phyloP scores from a whole-genome alignment of 2,329 filamentous ascomycete species.

The Xylaria sp. region DNA sequence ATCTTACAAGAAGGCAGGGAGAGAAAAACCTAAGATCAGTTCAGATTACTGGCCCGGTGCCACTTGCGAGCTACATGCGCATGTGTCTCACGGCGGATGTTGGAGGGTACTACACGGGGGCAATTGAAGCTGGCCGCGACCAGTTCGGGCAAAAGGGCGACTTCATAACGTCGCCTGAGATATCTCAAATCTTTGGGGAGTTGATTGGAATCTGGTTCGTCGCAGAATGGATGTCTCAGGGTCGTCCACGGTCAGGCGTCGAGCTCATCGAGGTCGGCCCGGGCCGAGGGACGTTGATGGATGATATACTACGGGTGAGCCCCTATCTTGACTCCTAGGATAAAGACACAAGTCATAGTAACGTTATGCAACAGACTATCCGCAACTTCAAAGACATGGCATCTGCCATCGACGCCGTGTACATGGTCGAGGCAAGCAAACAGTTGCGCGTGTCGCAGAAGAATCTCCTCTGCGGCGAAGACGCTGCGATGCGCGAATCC shows the following conservation, averaged over 20 bases:
- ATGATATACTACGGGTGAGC: conserved; percentile 88
- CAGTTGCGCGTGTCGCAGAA: conserved; percentile 82
- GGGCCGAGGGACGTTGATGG: conserved; percentile 94
- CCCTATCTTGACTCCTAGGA: neutral
- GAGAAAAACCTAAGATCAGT: conserved; percentile 37
- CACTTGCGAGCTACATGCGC: conserved; percentile 95
- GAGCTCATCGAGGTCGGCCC: conserved; percentile 95
- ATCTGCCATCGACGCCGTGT: conserved; percentile 83
- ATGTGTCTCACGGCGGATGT: conserved; percentile 94
- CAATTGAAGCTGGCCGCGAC: conserved; percentile 74
- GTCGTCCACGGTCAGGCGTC: conserved; percentile 75
- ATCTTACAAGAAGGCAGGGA: neutral
- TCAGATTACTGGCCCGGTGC: conserved; percentile 83
- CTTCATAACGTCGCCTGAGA: conserved; percentile 97
- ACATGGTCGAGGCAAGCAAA: conserved; percentile 92
- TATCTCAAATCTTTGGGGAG: conserved; percentile 96
- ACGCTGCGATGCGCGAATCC: conserved; percentile 73
- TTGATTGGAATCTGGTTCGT: conserved; percentile 94
- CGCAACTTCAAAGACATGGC: conserved; percentile 83
- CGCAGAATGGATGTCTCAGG: conserved; percentile 95
- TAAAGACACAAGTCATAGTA: conserved; percentile 22
- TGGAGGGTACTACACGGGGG: conserved; percentile 92
- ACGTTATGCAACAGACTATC: conserved; percentile 70
- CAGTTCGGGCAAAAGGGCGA: conserved; percentile 95
- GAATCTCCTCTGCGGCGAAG: conserved; percentile 79